Evolutionary conservation across 75 land plant genomes (phyloP), one percentile per base, ranked within the genome.

Genomic region (Pinus taeda): DNA sequence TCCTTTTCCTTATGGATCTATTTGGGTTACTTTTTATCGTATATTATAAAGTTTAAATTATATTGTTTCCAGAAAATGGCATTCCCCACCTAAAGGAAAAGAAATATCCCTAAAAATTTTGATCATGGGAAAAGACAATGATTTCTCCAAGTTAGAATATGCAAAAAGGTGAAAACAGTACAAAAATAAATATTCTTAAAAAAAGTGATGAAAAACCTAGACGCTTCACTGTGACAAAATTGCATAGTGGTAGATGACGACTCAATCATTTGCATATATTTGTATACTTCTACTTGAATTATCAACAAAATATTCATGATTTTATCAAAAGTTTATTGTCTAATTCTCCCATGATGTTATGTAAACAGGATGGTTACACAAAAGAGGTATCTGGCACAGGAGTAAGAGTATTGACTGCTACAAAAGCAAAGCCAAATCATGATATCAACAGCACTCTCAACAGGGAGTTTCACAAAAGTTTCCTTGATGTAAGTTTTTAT

Each of bases 351-450:
- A 59, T 75, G 20, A 13, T 75, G 62, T 64, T 30, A 30, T 60
- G 49, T 22, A 76, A 60, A 58, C 75, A 94, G 97, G 97, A 94
- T 87, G 97, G 97, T 0, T 90, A 89, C 75, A 92, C 97, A 29
- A 75, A 63, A 64, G 88, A 90, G 67, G 79, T 75, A 53, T 63
- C 30, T 59, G 95, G 90, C 17, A 24, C 76, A 21, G 82, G 80
- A 63, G 89, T 86, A 22, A 79, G 67, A n/a, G 79, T 92, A 15
- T 87, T 84, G 66, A 85, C 88, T 58, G 97, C 90, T 39, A 78
- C 75, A 33, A 83, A 76, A 57, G 90, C 97, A 57, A 94, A 92
- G 59, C 80, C 87, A 17, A 90, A 76, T 33, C 58, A 20, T 15
- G 81, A 92, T 59, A 29, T 13, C 15, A 55, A 63, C 57, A 91